Evolutionary conservation across 1,139 yeast genomes (phyloP).

Genomic region (Debaryomyces sp.): DNA sequence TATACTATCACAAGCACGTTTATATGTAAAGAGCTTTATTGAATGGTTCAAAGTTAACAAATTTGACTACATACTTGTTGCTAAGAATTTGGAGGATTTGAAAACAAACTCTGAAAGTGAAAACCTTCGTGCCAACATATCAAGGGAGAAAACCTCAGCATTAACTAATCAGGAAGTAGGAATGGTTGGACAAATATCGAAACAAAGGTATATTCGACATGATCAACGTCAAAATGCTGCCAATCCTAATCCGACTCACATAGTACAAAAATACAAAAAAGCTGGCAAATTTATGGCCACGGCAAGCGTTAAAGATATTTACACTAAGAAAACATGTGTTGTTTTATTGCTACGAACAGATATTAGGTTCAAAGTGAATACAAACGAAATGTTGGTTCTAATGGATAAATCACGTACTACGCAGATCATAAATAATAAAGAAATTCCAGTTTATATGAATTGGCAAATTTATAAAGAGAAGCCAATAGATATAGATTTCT

Average conservation of each 20-base stretch:
- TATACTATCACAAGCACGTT: neutral
- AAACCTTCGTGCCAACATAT: constrained; percentile 1
- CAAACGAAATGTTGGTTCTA: constrained; percentile 9
- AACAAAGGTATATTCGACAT: constrained; percentile 13
- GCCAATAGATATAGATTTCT: constrained; percentile 1
- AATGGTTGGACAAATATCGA: constrained; percentile 1
- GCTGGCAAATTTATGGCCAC: constrained; percentile 26
- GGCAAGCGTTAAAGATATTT: constrained; percentile 13
- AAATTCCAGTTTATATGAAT: constrained; percentile 7
- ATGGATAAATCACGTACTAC: constrained; percentile 1
- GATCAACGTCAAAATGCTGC: constrained; percentile 9
- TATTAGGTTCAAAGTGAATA: constrained; percentile 12
- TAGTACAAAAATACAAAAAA: constrained; percentile 11
- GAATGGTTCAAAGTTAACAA: constrained; percentile 26
- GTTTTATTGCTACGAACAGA: constrained; percentile 24
- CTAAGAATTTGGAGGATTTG: constrained; percentile 7
- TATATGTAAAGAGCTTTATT: constrained; percentile 12
- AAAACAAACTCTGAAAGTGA: neutral
- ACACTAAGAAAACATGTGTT: neutral
- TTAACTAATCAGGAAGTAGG: neutral
- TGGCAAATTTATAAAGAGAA: constrained; percentile 9
- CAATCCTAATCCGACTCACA: constrained; percentile 20
- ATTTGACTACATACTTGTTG: constrained; percentile 20
- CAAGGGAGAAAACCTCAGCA: neutral
- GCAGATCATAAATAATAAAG: neutral